Percentiles rank a stretch among this genome's conserved stretches.
phyloP scores from a whole-genome alignment of 352 stramenopile species.

The Phytophthora fragariaefolia region DNA sequence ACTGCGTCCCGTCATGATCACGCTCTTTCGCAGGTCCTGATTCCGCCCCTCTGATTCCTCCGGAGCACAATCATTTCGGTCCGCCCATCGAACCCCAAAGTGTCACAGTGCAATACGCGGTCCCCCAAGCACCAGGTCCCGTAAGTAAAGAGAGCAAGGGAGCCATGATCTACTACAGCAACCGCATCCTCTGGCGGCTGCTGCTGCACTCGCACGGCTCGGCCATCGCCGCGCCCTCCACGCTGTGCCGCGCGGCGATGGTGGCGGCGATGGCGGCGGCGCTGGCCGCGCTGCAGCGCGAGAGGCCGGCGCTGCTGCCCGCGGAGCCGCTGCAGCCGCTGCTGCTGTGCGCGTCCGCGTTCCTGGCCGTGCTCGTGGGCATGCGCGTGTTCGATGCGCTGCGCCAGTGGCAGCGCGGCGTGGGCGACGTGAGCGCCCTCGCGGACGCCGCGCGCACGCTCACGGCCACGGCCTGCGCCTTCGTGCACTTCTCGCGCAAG shows the following conservation, averaged over 20 bases:
- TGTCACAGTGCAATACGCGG: not conserved
- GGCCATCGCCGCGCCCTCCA: conserved; percentile 35
- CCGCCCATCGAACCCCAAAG: conserved; percentile 9
- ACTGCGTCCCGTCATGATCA: conserved; percentile 24
- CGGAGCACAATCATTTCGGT: conserved; percentile 23
- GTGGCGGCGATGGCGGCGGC: conserved; percentile 30
- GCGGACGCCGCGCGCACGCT: conserved; percentile 48
- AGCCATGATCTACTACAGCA: conserved; percentile 62
- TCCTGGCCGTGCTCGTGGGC: conserved; percentile 51
- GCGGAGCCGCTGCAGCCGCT: conserved; percentile 38
- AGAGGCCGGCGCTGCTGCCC: conserved; percentile 29
- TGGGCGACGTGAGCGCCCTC: conserved; percentile 49
- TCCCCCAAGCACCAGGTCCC: conserved; percentile 8
- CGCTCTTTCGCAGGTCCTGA: conserved; percentile 19
- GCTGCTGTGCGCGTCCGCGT: conserved; percentile 42
- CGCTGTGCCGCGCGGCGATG: conserved; percentile 31
- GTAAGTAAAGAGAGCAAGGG: not conserved
- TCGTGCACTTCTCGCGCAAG: conserved; percentile 55
- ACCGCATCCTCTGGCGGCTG: conserved; percentile 44
- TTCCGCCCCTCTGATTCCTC: too few species aligned
- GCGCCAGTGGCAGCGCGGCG: conserved; percentile 55
- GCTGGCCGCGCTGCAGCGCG: conserved; percentile 35
- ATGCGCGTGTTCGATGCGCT: conserved; percentile 50
- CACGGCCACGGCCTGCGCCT: conserved; percentile 47
- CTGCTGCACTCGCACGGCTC: conserved; percentile 46